Base-by-base conservation (phyloP, 177 flowering plant species). In the Telopea speciosissima region DNA sequence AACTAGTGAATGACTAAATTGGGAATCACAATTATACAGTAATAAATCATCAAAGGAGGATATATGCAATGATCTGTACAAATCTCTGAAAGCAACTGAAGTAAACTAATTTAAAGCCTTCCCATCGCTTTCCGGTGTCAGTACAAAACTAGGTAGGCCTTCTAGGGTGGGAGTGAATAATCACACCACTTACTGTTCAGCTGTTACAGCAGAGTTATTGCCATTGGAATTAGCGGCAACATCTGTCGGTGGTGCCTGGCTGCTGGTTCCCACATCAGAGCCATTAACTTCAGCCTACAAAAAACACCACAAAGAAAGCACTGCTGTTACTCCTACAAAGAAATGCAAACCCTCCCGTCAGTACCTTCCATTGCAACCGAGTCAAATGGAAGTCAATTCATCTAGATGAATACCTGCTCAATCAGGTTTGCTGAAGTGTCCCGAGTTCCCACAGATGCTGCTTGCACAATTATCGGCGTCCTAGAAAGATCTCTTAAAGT, bases 401-500 rank as follows among this genome's bases (percentile, higher is more conserved):
- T 1, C n/a, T 21, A 42, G 17, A 70, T 31, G 26, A 33, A 21
- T 63, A 63, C 72, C 72, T 63, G 73, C 24, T 49, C 26, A 3
- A 22, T 63, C 19, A 3, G 66, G 61, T 49, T 52, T 33, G 19
- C 67, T 28, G 62, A 26, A 24, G 66, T 31, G 21, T 49, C 28
- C 16, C 40, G 31, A 28, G 31, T 10, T 70, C 62, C 73, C 25
- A 14, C 28, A 1, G 61, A 19, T 17, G 24, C 4, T 45, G 62
- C 73, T 36, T 36, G 40, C 40, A 6, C 40, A 36, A 36, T 36
- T 36, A 36, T 36, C 40, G 40, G 40, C 8, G 40, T 36, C 67
- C 52, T 70, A 0, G 73, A 65, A 54, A 70, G 61, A 63, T 40
- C n/a, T 70, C 73, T 63, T 45, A 63, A 63, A 63, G 73, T 70